Conservation (phyloP, 257 asterid genomes). For the Eustoma russellianum region DNA sequence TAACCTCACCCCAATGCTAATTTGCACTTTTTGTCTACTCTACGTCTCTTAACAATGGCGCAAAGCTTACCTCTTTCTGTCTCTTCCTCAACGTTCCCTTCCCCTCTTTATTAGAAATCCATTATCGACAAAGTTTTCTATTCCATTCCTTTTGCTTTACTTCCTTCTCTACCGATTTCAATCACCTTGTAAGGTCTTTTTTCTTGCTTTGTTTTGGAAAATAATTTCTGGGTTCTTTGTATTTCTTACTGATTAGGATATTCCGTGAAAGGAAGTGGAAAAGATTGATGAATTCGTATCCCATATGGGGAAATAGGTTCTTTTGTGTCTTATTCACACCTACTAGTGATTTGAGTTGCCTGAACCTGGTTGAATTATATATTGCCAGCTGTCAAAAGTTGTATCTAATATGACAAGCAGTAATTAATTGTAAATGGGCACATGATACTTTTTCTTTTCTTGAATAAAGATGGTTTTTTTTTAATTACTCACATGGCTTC, state of each 20-base stretch:
- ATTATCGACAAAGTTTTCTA: not conserved
- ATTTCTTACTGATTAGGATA: not conserved
- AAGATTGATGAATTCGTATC: not conserved
- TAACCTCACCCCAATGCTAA: not conserved
- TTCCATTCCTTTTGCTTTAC: not conserved
- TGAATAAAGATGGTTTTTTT: not conserved
- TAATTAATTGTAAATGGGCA: constrained; percentile 1
- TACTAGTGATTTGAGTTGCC: not conserved
- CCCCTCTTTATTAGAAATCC: not conserved
- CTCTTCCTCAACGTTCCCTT: not conserved
- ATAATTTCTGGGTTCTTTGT: not conserved
- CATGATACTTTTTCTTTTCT: not conserved
- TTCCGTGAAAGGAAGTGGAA: not conserved
- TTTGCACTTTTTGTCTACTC: constrained; percentile 14
- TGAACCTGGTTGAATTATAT: not conserved
- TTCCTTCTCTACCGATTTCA: not conserved
- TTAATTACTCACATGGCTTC: constrained; percentile 7
- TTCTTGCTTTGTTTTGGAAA: not conserved
- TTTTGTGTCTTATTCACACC: not conserved
- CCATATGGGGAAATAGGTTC: not conserved
- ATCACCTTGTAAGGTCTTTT: constrained; percentile 1
- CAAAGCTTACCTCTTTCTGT: constrained; percentile 1
- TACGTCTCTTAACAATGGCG: constrained; percentile 20
- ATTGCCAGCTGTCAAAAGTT: not conserved
- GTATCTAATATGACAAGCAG: not conserved